phyloP scores from a whole-genome alignment of 257 asterid species.

The Salvia splendens region DNA sequence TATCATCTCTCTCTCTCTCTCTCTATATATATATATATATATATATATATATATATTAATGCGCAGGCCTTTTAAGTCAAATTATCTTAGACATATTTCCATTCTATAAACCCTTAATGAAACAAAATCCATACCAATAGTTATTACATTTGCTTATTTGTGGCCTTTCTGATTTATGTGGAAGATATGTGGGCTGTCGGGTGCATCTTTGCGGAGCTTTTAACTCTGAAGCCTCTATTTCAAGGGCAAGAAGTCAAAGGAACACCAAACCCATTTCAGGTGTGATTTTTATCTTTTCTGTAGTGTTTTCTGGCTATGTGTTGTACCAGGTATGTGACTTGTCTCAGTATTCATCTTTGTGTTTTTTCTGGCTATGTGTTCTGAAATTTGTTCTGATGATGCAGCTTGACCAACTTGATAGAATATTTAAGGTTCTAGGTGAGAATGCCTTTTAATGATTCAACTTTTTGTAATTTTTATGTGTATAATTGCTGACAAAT shows the following conservation, averaged over 20 bases:
- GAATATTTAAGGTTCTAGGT: constrained; percentile 96
- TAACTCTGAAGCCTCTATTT: constrained; percentile 92
- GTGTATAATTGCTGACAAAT: constrained; percentile 26
- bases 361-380: constrained; percentile 20
- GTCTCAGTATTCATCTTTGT: constrained; percentile 10
- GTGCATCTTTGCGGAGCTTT: constrained; percentile 98
- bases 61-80: constrained; percentile 26
- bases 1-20: constrained; percentile 16
- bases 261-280: constrained; percentile 95
- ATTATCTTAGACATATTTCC: not conserved
- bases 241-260: constrained; percentile 99
- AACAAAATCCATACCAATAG: constrained; percentile 23
- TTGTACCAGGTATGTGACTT: constrained; percentile 9
- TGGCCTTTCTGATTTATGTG: constrained; percentile 33
- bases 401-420: constrained; percentile 99
- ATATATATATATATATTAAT: not conserved
- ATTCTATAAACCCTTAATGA: constrained; percentile 13
- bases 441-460: constrained; percentile 38
- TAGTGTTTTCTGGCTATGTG: constrained; percentile 16
- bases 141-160: constrained; percentile 26
- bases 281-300: constrained; percentile 34
- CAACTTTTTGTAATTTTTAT: constrained; percentile 25
- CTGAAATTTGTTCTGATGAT: constrained; percentile 36
- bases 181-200: constrained; percentile 99
- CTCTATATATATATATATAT: not conserved